phyloP scores from a whole-genome alignment of 306 rosid species.

The Lotus japonicus region DNA sequence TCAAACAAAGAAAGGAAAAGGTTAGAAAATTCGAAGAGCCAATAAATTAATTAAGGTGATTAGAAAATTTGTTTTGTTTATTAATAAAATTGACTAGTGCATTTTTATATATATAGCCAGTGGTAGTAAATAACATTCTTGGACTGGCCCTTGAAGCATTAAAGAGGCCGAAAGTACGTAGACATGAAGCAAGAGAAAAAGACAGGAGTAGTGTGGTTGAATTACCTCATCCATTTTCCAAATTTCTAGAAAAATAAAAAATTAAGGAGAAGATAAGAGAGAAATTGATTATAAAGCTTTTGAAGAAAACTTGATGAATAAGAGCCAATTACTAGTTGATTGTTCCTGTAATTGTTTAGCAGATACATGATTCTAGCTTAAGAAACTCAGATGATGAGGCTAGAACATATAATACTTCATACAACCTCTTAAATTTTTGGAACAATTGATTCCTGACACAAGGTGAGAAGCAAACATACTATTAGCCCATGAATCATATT shows the following conservation, averaged over 20 bases:
- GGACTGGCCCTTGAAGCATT: slow-evolving; percentile 25
- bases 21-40: background rate
- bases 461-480: too few relatives aligned
- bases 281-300: background rate
- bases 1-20: background rate
- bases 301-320: background rate
- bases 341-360: too few relatives aligned
- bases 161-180: slow-evolving; percentile 11
- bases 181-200: slow-evolving; percentile 11
- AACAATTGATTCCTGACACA: too few relatives aligned
- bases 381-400: too few relatives aligned
- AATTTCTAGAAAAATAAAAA: slow-evolving; percentile 8
- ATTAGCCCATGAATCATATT: background rate
- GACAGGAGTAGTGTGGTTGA: slow-evolving; percentile 26
- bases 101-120: background rate
- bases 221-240: slow-evolving; percentile 23
- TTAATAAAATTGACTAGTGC: slow-evolving; percentile 15
- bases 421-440: too few relatives aligned
- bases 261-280: background rate
- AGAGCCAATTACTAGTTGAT: background rate
- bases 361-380: too few relatives aligned
- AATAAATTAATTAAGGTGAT: background rate
- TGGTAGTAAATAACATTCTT: slow-evolving; percentile 18
- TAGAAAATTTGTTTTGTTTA: slow-evolving; percentile 10
- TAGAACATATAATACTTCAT: too few relatives aligned